Evolutionary conservation across 768 basidiomycete genomes (phyloP), one percentile per base, ranked within the genome.

Genomic region (Cystofilobasidium capitatum): DNA sequence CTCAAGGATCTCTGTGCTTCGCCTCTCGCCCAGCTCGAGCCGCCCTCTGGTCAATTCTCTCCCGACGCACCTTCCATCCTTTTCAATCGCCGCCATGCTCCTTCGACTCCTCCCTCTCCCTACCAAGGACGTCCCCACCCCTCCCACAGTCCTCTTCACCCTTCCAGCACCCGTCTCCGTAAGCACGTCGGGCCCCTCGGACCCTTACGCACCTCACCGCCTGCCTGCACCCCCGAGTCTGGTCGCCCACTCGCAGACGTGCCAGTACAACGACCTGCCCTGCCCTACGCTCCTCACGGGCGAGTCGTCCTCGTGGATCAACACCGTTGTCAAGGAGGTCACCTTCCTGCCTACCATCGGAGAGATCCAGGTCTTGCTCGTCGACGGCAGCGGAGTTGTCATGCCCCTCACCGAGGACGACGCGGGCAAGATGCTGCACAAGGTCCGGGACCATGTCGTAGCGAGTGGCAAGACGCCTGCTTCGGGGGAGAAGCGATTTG

Each of bases 121-220:
- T 10, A 73, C 75, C 14, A 57, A 71, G 20, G 39, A 66, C 7
- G 71, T 74, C 31, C 73, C 75, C 8, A 37, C 72, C 20, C 77
- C 77, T 26, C 73, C 76, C 9, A 78, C 77, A n/a, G 76, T 78
- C 69, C 74, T 78, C 64, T 78, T 78, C 72, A 77, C 76, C 61
- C 73, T 78, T 10, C 75, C 76, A 1, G 62, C 75, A 7, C 73
- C 60, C 4, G 49, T 31, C 45, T 55, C 51, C 29, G 29, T 55
- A 5, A 39, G 44, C 7, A 22, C 44, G 45, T 12, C 13, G 24
- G 17, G 57, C 3, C 58, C 58, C 1, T 33, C n/a, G 36, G 40
- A 58, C 42, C 58, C 58, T 26, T 64, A 63, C 67, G 73, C 70
- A 6, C 65, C 73, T 2, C 73, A 73, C 35, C 69, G 70, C 26